Percentiles rank a stretch among this genome's conserved stretches.
phyloP scores from a whole-genome alignment of 345 rosid genomes.

The Capsella bursapastoris region DNA sequence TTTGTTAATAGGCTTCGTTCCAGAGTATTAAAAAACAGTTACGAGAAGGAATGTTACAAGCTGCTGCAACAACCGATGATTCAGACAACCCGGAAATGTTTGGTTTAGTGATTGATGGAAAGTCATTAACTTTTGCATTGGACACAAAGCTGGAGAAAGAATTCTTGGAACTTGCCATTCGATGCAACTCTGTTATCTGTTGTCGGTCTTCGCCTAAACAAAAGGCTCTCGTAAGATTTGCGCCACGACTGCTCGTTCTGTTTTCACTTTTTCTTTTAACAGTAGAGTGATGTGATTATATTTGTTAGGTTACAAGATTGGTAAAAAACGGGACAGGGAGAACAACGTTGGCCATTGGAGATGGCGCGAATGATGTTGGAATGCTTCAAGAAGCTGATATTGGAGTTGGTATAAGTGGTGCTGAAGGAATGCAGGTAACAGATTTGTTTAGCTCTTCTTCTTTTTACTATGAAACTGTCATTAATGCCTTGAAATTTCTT shows the following conservation, averaged over 20 bases:
- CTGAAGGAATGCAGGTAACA: constrained; percentile 93
- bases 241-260: neutral
- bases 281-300: constrained; percentile 51
- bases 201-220: constrained; percentile 94
- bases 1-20: constrained; percentile 59
- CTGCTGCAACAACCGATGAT: constrained; percentile 20
- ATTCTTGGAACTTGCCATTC: constrained; percentile 68
- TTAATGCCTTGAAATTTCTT: neutral
- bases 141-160: constrained; percentile 49
- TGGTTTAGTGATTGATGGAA: constrained; percentile 89
- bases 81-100: constrained; percentile 41
- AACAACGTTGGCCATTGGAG: constrained; percentile 82
- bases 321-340: constrained; percentile 64
- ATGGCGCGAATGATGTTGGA: constrained; percentile 95
- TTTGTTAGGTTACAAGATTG: constrained; percentile 79
- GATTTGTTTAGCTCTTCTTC: neutral
- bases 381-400: constrained; percentile 99
- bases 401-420: constrained; percentile 94
- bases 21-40: constrained; percentile 61
- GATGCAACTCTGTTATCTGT: constrained; percentile 78
- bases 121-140: constrained; percentile 69
- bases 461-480: constrained; percentile 11
- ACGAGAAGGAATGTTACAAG: constrained; percentile 46
- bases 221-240: constrained; percentile 87
- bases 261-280: neutral